These are phyloP conservation scores for Zopfia rhizophila DNA, from an alignment of 2,329 filamentous ascomycete genomes.

Conservation along the genomic window DNA sequence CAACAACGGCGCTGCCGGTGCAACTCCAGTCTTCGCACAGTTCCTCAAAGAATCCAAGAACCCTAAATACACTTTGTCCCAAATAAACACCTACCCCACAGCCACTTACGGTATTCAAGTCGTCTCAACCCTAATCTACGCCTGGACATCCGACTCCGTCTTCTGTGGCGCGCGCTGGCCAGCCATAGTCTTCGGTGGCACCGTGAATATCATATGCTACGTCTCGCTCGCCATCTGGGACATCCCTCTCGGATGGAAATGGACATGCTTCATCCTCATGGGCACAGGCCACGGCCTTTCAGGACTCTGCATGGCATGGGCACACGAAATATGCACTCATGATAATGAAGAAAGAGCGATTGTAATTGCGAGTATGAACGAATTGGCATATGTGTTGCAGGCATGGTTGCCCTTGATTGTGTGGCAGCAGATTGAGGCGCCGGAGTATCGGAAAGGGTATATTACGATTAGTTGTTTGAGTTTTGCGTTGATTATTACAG, in stretches of 20 bases:
- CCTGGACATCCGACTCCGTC: conserved; percentile 72
- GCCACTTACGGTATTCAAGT: conserved; percentile 64
- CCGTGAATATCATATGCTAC: conserved; percentile 54
- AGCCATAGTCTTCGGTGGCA: conserved; percentile 67
- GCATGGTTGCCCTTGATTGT: conserved; percentile 74
- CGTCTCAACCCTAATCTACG: conserved; percentile 69
- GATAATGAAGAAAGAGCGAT: conserved; percentile 74
- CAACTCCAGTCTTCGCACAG: conserved; percentile 67
- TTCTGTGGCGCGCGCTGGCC: conserved; percentile 71
- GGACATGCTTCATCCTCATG: conserved; percentile 69
- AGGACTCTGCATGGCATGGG: conserved; percentile 64
- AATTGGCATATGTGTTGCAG: conserved; percentile 75
- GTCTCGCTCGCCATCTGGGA: conserved; percentile 60
- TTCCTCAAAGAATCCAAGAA: conserved; percentile 55
- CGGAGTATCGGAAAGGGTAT: conserved; percentile 70
- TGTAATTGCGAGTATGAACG: conserved; percentile 73
- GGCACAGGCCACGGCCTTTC: conserved; percentile 60
- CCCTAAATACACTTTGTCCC: conserved; percentile 58
- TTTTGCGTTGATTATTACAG: conserved; percentile 58
- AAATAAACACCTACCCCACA: conserved; percentile 68
- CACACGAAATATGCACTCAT: conserved; percentile 64
- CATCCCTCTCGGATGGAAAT: conserved; percentile 67
- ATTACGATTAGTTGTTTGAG: conserved; percentile 55
- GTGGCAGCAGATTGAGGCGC: conserved; percentile 73
- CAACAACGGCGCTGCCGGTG: conserved; percentile 66